Percentiles rank a stretch among this genome's conserved stretches.
Conservation (phyloP, 306 rosid species). For the Carpinus fangiana region DNA sequence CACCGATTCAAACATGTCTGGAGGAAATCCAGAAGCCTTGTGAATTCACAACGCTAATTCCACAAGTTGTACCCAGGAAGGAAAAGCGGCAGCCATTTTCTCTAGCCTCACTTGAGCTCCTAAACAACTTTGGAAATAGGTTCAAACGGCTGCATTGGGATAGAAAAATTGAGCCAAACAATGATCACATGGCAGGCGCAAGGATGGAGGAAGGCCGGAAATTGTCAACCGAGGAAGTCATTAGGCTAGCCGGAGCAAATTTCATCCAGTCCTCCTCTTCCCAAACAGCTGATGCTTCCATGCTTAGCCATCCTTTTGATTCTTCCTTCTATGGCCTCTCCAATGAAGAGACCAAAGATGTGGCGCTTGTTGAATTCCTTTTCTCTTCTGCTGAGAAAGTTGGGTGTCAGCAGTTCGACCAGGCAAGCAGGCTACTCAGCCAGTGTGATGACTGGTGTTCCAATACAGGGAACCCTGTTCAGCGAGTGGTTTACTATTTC, state of each 20-base stretch:
- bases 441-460: conserved; percentile 39
- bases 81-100: conserved; percentile 13
- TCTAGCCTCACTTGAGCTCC: conserved; percentile 53
- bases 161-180: conserved; percentile 25
- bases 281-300: conserved; percentile 22
- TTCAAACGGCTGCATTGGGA: conserved; percentile 36
- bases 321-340: conserved; percentile 46
- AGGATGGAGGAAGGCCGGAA: conserved; percentile 18
- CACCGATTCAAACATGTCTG: conserved; percentile 33
- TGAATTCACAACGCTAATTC: conserved; percentile 20
- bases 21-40: conserved; percentile 27
- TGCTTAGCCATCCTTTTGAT: conserved; percentile 47
- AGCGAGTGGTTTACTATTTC: conserved; percentile 51
- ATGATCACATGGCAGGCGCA: neutral
- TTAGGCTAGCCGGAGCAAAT: conserved; percentile 63
- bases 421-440: conserved; percentile 41
- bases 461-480: conserved; percentile 46
- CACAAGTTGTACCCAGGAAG: conserved; percentile 28
- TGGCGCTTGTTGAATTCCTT: conserved; percentile 58
- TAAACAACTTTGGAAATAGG: conserved; percentile 46
- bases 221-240: conserved; percentile 56
- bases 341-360: conserved; percentile 45
- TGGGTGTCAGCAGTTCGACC: conserved; percentile 47
- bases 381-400: conserved; percentile 69
- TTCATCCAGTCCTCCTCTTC: conserved; percentile 55